These are phyloP conservation scores for Neonectria coccinea DNA, from an alignment of 2,329 filamentous ascomycete genomes.

Conservation along the genomic window DNA sequence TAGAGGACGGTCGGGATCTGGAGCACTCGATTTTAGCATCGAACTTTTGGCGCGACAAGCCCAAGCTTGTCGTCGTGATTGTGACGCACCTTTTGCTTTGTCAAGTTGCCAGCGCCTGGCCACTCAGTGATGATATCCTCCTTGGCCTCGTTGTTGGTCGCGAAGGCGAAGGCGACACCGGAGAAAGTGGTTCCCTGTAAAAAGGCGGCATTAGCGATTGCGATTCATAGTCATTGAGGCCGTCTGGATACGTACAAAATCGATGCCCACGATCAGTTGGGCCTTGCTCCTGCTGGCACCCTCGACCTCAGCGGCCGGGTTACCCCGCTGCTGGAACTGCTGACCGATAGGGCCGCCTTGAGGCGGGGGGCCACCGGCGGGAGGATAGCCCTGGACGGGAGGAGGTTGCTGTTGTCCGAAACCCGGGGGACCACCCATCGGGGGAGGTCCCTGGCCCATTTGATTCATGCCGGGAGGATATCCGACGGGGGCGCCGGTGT, in stretches of 20 bases:
- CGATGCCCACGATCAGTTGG: constrained; percentile 97
- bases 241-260: constrained; percentile 77
- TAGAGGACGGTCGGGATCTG: constrained; percentile 99
- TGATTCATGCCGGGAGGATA: constrained; percentile 68
- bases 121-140: constrained; percentile 99
- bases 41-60: not conserved
- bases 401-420: constrained; percentile 54
- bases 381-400: constrained; percentile 57
- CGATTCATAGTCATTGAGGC: not conserved
- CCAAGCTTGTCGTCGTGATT: not conserved
- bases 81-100: constrained; percentile 89
- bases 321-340: constrained; percentile 57
- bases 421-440: constrained; percentile 52
- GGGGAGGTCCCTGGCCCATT: constrained; percentile 57
- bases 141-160: constrained; percentile 96
- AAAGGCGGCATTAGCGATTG: constrained; percentile 29
- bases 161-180: constrained; percentile 95
- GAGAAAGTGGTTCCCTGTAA: constrained; percentile 94
- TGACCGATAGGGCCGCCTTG: constrained; percentile 54
- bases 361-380: constrained; percentile 54
- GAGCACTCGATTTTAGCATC: constrained; percentile 28
- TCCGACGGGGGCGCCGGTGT: constrained; percentile 70
- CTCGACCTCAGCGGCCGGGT: constrained; percentile 79
- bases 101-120: constrained; percentile 97
- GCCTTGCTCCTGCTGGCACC: constrained; percentile 91